These are phyloP conservation scores for Suillus lakei DNA, from an alignment of 768 basidiomycete genomes.

Conservation along the genomic window DNA sequence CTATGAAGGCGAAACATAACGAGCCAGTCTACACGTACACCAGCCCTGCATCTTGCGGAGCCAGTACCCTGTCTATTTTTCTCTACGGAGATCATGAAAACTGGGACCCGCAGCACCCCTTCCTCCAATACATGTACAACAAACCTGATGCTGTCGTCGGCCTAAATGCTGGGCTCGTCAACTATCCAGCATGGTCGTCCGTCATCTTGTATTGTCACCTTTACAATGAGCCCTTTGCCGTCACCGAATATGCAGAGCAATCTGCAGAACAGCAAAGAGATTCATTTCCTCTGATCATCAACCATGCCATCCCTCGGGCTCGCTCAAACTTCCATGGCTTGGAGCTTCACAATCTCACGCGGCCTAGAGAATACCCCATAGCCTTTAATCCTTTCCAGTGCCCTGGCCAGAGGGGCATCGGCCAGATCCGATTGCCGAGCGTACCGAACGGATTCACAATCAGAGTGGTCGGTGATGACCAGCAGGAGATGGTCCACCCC, in stretches of 20 bases:
- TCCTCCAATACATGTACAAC: conserved; percentile 17
- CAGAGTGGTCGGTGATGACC: conserved; percentile 28
- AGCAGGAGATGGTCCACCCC: neutral
- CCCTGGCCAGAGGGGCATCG: conserved; percentile 34
- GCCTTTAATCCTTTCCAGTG: conserved; percentile 38
- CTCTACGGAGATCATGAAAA: conserved; percentile 34
- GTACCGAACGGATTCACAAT: conserved; percentile 38
- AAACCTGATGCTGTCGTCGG: conserved; percentile 48
- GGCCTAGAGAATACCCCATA: conserved; percentile 32
- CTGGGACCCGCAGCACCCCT: conserved; percentile 28
- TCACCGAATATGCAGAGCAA: conserved; percentile 41
- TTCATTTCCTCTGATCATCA: conserved; percentile 32
- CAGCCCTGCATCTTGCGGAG: conserved; percentile 41
- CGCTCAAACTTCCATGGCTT: conserved; percentile 23
- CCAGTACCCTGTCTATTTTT: conserved; percentile 41
- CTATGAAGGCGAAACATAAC: conserved; percentile 32
- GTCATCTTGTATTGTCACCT: conserved; percentile 37
- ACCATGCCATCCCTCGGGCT: conserved; percentile 22
- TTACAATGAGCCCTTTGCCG: conserved; percentile 35
- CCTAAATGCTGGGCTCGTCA: conserved; percentile 43
- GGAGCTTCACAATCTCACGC: conserved; percentile 27
- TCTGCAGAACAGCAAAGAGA: conserved; percentile 37
- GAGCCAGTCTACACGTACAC: conserved; percentile 40
- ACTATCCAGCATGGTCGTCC: conserved; percentile 41
- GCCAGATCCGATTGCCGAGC: conserved; percentile 31